Evolutionary conservation across 73 alveolate species (phyloP), one percentile per base, ranked within the genome.

Genomic region (Tetrahymena elliotti): DNA sequence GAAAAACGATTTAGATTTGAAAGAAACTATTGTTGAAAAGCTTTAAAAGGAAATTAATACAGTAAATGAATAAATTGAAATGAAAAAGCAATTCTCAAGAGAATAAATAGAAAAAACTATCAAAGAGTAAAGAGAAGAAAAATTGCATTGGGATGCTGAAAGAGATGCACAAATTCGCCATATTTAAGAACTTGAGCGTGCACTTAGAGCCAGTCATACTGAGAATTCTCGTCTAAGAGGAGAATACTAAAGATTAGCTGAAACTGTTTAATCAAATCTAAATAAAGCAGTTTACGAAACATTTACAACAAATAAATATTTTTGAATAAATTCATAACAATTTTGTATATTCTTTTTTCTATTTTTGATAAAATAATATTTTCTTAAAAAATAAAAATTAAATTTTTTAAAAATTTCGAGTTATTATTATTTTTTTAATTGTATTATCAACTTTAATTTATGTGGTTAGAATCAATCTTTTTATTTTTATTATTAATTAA

Each of bases 91-190:
- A 47, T 84, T 94, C 92, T 24, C 93, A 40, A 39, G 93, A 35
- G 96, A 94, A 84, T 88, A 88, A 33, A 52, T 94, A 52, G 52
- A 39, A 33, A 84, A 84, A 41, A 38, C 93, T 6, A 39, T 94
- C 22, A 53, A 94, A 35, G 96, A 94, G 47, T 94, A 94, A 92
- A 47, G 93, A 92, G 92, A 37, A 47, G 95, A 84, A 47, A 93
- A 94, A 40, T n/a, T 36, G 16, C 83, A 39, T 41, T 94, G 96
- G 96, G 96, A 94, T 82, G 96, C 93, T 34, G 96, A 94, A 52
- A 94, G 96, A 94, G 93, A 84, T 47, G 33, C 93, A 41, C 34
- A 94, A 39, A 84, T 88, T 34, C 93, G 93, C 16, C 93, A 92
- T 18, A 53, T 94, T 7, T 92, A 94, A 20, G 92, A 93, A 27